Evolutionary conservation across 1,284 basidiomycete genomes (phyloP).

Genomic region (Cutaneotrichosporon cyanovorans): DNA sequence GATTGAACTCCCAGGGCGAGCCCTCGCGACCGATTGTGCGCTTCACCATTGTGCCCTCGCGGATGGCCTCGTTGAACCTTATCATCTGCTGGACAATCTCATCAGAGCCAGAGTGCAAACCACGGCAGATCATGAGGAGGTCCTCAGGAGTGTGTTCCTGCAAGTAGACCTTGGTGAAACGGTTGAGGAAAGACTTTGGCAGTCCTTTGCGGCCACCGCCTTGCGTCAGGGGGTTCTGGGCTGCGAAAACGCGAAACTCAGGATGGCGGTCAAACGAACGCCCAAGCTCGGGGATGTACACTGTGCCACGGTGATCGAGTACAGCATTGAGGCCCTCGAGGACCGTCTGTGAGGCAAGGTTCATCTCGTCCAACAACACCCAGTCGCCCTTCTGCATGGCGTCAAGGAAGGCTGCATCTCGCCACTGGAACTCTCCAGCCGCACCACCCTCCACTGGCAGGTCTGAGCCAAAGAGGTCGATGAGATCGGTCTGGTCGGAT

Average conservation of each 20-base stretch:
- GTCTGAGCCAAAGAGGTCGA: constrained; percentile 95
- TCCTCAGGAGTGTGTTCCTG: constrained; percentile 78
- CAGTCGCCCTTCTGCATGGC: constrained; percentile 90
- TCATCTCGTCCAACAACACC: constrained; percentile 99
- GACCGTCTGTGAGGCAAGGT: constrained; percentile 89
- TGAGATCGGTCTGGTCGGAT: constrained; percentile 95
- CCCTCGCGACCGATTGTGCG: constrained; percentile 73
- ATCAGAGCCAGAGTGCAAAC: constrained; percentile 62
- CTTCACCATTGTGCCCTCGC: constrained; percentile 61
- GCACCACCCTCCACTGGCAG: constrained; percentile 86
- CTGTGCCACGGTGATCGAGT: constrained; percentile 89
- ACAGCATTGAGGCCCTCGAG: constrained; percentile 96
- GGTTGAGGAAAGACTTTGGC: constrained; percentile 94
- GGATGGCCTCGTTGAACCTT: constrained; percentile 67
- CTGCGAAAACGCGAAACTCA: constrained; percentile 91
- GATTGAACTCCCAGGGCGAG: constrained; percentile 97
- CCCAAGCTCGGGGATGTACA: constrained; percentile 92
- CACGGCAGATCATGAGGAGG: constrained; percentile 68
- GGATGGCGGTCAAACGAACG: constrained; percentile 83
- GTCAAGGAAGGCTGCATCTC: constrained; percentile 88
- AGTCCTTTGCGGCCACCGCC: constrained; percentile 96
- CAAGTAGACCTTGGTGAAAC: constrained; percentile 95
- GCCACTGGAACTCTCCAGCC: constrained; percentile 94
- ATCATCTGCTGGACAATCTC: constrained; percentile 69
- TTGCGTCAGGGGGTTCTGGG: constrained; percentile 94